Percentiles rank a stretch among this genome's conserved stretches.
Conservation (phyloP, 2,329 filamentous ascomycete species). For the Phaeosphaeria sp. region DNA sequence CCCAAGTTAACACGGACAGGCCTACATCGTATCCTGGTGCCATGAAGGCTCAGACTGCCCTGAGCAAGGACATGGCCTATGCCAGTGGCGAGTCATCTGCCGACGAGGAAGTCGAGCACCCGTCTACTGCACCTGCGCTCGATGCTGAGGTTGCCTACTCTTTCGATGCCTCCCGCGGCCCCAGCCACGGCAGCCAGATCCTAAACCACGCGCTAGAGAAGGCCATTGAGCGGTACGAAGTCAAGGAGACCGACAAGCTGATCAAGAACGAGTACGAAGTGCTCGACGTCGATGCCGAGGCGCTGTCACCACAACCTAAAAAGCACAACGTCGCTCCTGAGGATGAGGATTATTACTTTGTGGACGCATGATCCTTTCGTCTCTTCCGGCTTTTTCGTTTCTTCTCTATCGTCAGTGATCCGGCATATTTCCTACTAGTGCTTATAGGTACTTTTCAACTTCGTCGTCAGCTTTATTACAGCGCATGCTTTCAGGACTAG, state of each 20-base stretch:
- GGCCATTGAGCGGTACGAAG: conserved; percentile 66
- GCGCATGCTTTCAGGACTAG: conserved; percentile 25
- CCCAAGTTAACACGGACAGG: background rate
- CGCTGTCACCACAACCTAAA: conserved; percentile 41
- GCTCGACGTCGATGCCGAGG: conserved; percentile 52
- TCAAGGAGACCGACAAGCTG: conserved; percentile 65
- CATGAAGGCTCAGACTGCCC: conserved; percentile 42
- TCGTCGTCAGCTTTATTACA: conserved; percentile 24
- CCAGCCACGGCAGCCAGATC: conserved; percentile 62
- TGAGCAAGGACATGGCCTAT: conserved; percentile 54
- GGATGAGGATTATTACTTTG: conserved; percentile 52
- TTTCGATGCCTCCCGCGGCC: conserved; percentile 59
- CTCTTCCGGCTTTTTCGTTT: background rate
- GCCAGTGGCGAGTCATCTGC: conserved; percentile 51
- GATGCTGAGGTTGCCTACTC: conserved; percentile 61
- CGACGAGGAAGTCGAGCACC: conserved; percentile 54
- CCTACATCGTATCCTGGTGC: conserved; percentile 19
- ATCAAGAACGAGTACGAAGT: conserved; percentile 67
- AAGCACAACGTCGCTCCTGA: conserved; percentile 42
- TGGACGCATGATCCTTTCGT: conserved; percentile 35
- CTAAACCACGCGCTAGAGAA: conserved; percentile 63
- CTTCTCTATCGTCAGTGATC: background rate
- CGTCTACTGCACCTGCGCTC: conserved; percentile 51
- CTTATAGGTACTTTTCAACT: conserved; percentile 25
- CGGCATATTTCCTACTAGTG: conserved; percentile 28